These are phyloP conservation scores for Penicillium fuscoglaucum DNA, from an alignment of 2,329 filamentous ascomycete species.

Conservation along the genomic window DNA sequence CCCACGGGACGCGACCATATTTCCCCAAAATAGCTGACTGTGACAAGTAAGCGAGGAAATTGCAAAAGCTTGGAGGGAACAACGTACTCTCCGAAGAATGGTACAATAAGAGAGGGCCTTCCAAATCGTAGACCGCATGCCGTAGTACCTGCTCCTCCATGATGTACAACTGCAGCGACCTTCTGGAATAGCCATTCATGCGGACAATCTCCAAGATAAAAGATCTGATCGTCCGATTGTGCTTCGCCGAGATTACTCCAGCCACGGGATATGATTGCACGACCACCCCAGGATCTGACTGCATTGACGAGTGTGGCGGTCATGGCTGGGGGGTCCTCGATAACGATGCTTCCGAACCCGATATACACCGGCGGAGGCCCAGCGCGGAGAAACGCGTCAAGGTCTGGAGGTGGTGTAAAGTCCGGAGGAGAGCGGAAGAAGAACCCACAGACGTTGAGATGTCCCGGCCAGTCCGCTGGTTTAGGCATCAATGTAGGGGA, in stretches of 20 bases:
- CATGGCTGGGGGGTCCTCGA: conserved; percentile 49
- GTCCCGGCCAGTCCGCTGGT: conserved; percentile 36
- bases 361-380: conserved; percentile 55
- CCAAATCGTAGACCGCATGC: conserved; percentile 53
- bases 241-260: conserved; percentile 50
- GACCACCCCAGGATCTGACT: conserved; percentile 47
- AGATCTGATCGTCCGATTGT: conserved; percentile 37
- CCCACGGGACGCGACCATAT: conserved; percentile 51
- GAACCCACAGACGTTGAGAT: conserved; percentile 44
- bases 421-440: conserved; percentile 38
- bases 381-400: conserved; percentile 44
- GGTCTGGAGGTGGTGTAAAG: conserved; percentile 40
- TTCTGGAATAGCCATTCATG: conserved; percentile 59
- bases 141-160: conserved; percentile 59
- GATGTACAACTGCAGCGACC: conserved; percentile 57
- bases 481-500: conserved; percentile 39
- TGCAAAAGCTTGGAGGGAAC: fast-evolving
- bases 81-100: conserved; percentile 53
- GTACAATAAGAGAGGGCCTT: conserved; percentile 55
- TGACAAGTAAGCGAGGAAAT: not conserved
- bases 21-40: conserved; percentile 54
- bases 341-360: conserved; percentile 56
- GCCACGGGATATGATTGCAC: conserved; percentile 55
- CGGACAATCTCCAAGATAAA: conserved; percentile 54
- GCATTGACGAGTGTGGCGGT: conserved; percentile 50